Conservation (phyloP, 371 early-diverging fungal genomes). For the Chytridiales sp. region DNA sequence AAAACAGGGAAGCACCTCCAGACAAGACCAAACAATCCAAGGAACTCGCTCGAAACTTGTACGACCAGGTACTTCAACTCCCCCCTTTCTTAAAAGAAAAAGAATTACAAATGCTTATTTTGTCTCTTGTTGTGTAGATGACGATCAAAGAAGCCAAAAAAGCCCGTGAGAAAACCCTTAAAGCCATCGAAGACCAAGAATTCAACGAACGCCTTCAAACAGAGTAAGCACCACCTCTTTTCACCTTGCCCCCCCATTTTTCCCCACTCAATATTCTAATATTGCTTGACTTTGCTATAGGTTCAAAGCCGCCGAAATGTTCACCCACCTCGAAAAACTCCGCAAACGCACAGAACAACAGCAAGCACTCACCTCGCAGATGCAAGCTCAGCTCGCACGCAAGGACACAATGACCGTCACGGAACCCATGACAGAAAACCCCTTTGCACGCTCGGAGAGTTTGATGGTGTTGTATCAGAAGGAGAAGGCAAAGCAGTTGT, state of each 20-base stretch:
- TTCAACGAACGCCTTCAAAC: conserved; percentile 18
- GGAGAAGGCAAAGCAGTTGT: conserved; percentile 48
- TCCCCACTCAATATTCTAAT: neutral
- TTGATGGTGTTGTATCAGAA: conserved; percentile 44
- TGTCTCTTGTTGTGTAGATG: conserved; percentile 19
- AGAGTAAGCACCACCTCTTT: conserved; percentile 28
- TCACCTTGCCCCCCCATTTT: neutral
- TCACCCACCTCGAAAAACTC: conserved; percentile 39
- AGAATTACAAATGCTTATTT: too few species aligned
- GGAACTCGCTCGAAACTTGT: conserved; percentile 24
- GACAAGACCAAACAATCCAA: conserved; percentile 20
- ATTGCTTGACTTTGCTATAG: conserved; percentile 9
- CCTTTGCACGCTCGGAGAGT: conserved; percentile 42
- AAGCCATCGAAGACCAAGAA: conserved; percentile 25
- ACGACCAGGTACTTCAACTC: conserved; percentile 36
- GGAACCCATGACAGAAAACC: conserved; percentile 29
- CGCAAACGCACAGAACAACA: conserved; percentile 28
- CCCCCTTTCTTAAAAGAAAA: too few species aligned
- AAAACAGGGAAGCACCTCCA: conserved; percentile 31
- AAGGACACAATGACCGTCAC: conserved; percentile 10
- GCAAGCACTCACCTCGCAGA: conserved; percentile 37
- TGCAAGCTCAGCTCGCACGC: conserved; percentile 19
- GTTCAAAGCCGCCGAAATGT: conserved; percentile 35
- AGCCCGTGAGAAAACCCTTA: conserved; percentile 8
- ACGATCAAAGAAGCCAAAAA: conserved; percentile 15